Conservation (phyloP, 2,329 filamentous ascomycete species). For the Tolypocladium cylindrosporum region DNA sequence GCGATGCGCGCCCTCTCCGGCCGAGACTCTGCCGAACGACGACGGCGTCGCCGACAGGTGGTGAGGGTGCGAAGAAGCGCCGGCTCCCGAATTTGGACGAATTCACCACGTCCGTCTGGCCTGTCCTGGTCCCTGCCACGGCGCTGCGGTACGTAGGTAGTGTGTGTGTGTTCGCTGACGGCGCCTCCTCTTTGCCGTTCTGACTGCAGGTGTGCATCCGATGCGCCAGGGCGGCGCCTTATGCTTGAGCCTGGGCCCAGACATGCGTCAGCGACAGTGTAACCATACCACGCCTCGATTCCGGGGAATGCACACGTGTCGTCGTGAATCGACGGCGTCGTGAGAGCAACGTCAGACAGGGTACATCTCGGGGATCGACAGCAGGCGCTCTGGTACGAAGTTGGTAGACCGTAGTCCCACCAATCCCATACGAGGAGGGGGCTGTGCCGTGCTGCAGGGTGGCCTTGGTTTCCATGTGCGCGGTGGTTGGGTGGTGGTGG, state of each 20-base stretch:
- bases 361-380: not conserved
- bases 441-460: not conserved
- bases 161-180: not conserved
- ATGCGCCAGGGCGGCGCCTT: not conserved
- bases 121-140: not conserved
- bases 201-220: not conserved
- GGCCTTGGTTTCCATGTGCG: not conserved
- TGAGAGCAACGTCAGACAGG: not conserved
- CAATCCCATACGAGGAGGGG: not conserved
- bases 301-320: conserved; percentile 1
- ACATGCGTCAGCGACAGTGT: not conserved
- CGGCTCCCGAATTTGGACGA: not conserved
- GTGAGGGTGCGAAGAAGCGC: not conserved
- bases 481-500: not conserved
- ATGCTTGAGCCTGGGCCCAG: not conserved
- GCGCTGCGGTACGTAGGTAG: not conserved
- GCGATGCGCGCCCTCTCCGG: not conserved
- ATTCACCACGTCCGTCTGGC: not conserved
- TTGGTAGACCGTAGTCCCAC: not conserved
- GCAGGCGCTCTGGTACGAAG: not conserved
- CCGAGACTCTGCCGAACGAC: not conserved
- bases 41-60: not conserved
- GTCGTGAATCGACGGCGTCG: not conserved
- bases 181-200: not conserved
- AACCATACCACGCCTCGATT: not conserved